Conservation (phyloP, 179 eudicot species). For the Carnegiea gigantea region DNA sequence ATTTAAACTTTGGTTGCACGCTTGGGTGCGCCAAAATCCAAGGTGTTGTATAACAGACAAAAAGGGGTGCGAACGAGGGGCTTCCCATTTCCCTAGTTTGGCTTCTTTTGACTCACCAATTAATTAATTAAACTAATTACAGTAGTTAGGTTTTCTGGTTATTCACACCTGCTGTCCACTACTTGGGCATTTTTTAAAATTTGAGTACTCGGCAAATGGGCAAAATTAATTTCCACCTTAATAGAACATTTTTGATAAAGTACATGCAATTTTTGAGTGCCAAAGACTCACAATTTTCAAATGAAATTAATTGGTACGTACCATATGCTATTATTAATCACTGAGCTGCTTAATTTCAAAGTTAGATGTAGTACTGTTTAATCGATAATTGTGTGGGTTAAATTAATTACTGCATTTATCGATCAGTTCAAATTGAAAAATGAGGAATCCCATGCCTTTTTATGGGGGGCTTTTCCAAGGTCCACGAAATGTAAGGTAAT, state of each 20-base stretch:
- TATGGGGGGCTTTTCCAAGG: conserved; percentile 27
- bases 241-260: conserved; percentile 37
- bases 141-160: conserved; percentile 18
- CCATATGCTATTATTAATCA: conserved; percentile 3
- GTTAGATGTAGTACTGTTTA: conserved; percentile 30
- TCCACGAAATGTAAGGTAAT: conserved; percentile 34
- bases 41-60: conserved; percentile 37
- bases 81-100: conserved; percentile 28
- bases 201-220: conserved; percentile 26
- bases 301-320: not conserved
- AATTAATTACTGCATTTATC: conserved; percentile 30
- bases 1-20: conserved; percentile 43
- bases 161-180: conserved; percentile 32
- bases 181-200: conserved; percentile 26
- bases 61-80: conserved; percentile 54
- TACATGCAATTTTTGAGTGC: conserved; percentile 37
- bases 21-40: conserved; percentile 44
- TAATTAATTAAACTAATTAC: conserved; percentile 16
- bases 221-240: conserved; percentile 31
- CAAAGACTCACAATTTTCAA: conserved; percentile 32
- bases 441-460: conserved; percentile 56
- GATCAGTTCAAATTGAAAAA: conserved; percentile 28
- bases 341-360: conserved; percentile 31
- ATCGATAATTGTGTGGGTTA: conserved; percentile 23
- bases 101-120: conserved; percentile 41